phyloP scores from a whole-genome alignment of 2,329 filamentous ascomycete species.

The Emergomyces africanus region DNA sequence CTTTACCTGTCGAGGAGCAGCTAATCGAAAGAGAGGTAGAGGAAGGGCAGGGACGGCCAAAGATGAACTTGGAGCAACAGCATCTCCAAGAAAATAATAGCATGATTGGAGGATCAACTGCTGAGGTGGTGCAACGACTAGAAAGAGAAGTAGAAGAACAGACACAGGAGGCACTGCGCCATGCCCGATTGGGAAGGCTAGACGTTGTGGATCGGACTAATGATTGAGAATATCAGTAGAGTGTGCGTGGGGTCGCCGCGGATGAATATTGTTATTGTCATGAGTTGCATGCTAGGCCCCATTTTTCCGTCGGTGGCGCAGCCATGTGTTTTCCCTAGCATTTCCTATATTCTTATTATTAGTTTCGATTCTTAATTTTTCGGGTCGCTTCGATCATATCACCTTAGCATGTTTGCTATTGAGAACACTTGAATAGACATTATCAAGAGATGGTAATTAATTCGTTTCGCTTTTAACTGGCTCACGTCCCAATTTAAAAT shows the following conservation, averaged over 20 bases:
- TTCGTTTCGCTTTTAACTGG: not conserved
- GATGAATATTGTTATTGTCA: not conserved
- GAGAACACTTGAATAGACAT: not conserved
- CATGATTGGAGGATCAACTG: not conserved
- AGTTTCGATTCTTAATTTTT: not conserved
- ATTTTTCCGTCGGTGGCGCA: not conserved
- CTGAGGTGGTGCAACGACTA: not conserved
- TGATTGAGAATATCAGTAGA: not conserved
- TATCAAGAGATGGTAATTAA: not conserved
- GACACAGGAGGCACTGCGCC: constrained; percentile 19
- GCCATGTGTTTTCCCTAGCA: not conserved
- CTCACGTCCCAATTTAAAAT: no score
- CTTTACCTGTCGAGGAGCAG: not conserved
- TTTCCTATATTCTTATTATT: not conserved
- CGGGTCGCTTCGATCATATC: not conserved
- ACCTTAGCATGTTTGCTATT: not conserved
- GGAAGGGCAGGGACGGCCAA: not conserved
- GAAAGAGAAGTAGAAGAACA: constrained; percentile 16
- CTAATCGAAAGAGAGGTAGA: not conserved
- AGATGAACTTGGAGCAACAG: not conserved
- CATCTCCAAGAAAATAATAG: not conserved
- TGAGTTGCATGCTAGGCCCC: not conserved
- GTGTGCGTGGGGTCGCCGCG: not conserved
- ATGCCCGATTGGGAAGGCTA: constrained; percentile 8
- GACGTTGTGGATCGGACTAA: constrained; percentile 5